Conservation (phyloP, 495 filamentous ascomycete species). For the Lasiosphaeriaceae sp. region DNA sequence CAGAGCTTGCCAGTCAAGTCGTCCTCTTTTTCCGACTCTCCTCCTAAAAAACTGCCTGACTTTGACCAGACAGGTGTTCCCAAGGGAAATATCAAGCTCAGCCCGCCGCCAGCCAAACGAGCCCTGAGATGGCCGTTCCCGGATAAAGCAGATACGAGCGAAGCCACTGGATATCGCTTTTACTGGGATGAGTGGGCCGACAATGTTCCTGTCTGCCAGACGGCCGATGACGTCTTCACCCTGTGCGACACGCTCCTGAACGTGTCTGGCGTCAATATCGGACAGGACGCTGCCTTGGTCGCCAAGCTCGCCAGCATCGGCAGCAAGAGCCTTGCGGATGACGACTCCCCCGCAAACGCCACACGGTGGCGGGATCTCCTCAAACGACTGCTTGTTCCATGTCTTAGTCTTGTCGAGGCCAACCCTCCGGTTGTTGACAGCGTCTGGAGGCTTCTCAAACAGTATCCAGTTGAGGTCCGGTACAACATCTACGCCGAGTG, state of each 20-base stretch:
- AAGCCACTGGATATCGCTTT: constrained; percentile 75
- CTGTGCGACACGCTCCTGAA: constrained; percentile 84
- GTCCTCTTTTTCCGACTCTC: constrained; percentile 22
- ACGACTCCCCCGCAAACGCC: constrained; percentile 63
- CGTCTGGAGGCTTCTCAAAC: constrained; percentile 74
- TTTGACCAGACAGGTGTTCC: constrained; percentile 57
- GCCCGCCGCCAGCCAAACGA: constrained; percentile 53
- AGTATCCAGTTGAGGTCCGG: constrained; percentile 69
- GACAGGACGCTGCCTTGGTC: constrained; percentile 73
- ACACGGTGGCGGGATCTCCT: constrained; percentile 76
- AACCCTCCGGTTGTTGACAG: constrained; percentile 83
- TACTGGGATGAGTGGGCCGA: constrained; percentile 99
- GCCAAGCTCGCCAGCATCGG: constrained; percentile 80
- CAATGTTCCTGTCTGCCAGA: constrained; percentile 85
- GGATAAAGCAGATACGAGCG: constrained; percentile 67
- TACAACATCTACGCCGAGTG: constrained; percentile 93
- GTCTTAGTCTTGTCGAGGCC: constrained; percentile 73
- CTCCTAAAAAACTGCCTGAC: constrained; percentile 49
- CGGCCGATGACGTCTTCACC: constrained; percentile 81
- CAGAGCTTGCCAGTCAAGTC: constrained; percentile 28
- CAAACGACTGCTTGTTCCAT: constrained; percentile 76
- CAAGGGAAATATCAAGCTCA: constrained; percentile 63
- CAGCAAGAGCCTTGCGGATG: constrained; percentile 63
- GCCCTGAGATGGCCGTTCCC: constrained; percentile 73
- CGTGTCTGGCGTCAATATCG: constrained; percentile 80